These are phyloP conservation scores for Candida sithepensis DNA, from an alignment of 805 yeast genomes.

Conservation along the genomic window DNA sequence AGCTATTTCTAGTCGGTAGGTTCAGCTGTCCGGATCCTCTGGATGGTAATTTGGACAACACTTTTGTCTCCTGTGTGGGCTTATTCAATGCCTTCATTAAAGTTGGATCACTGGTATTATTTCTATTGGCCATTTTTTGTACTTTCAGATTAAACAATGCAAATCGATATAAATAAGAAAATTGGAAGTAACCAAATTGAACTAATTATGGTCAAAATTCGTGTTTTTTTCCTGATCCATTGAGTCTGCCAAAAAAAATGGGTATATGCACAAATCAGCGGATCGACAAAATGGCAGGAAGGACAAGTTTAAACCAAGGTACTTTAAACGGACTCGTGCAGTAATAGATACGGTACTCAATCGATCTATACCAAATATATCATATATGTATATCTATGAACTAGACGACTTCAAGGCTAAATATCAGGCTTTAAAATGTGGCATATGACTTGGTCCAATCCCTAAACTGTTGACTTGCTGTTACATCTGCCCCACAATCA, in stretches of 20 bases:
- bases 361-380: no score
- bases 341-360: not conserved
- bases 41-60: not conserved
- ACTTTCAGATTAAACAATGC: no score
- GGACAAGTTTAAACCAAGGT: not conserved
- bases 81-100: not conserved
- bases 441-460: no score
- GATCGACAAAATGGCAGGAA: not conserved
- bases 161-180: no score
- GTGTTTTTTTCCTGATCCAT: not conserved
- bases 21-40: not conserved
- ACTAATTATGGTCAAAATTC: no score
- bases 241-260: not conserved
- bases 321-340: not conserved
- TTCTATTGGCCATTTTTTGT: not conserved
- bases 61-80: not conserved
- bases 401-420: no score
- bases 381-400: no score
- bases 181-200: no score
- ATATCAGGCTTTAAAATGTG: no score
- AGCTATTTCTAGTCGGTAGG: not conserved
- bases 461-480: no score
- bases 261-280: not conserved
- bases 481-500: no score
- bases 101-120: not conserved